These are phyloP conservation scores for Auriscalpium orientale DNA, from an alignment of 768 basidiomycete genomes.

Conservation along the genomic window DNA sequence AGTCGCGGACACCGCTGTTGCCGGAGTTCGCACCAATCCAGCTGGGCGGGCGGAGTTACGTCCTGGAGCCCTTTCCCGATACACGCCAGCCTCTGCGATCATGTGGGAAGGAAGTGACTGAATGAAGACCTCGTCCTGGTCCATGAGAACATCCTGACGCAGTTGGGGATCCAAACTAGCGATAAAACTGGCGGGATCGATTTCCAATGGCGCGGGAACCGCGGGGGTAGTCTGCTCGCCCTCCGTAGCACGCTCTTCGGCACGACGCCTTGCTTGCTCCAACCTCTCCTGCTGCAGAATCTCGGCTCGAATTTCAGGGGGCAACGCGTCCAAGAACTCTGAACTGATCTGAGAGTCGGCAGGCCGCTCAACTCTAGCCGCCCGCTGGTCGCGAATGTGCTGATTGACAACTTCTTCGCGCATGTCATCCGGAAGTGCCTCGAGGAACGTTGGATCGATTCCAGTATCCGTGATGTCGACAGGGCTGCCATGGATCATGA, in stretches of 20 bases:
- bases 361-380: constrained; percentile 65
- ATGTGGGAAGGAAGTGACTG: constrained; percentile 78
- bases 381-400: constrained; percentile 87
- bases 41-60: constrained; percentile 1
- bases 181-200: constrained; percentile 87
- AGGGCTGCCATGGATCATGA: constrained; percentile 84
- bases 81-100: constrained; percentile 73
- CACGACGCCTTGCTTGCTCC: constrained; percentile 61
- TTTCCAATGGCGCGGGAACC: constrained; percentile 38
- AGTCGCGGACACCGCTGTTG: background rate
- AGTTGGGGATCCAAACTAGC: constrained; percentile 85
- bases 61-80: constrained; percentile 44
- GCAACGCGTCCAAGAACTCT: constrained; percentile 94
- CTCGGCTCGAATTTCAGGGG: constrained; percentile 93
- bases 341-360: constrained; percentile 84
- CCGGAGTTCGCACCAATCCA: constrained; percentile 7
- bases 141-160: constrained; percentile 84
- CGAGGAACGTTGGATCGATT: constrained; percentile 95
- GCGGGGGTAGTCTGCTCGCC: constrained; percentile 34
- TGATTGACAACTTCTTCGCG: constrained; percentile 97
- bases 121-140: constrained; percentile 80
- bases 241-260: constrained; percentile 28
- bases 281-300: constrained; percentile 92
- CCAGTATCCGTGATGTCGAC: constrained; percentile 99
- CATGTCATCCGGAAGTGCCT: constrained; percentile 98